Base-by-base conservation (phyloP, 139 green algal genomes). In the Chlamydomonas sphaeroides region DNA sequence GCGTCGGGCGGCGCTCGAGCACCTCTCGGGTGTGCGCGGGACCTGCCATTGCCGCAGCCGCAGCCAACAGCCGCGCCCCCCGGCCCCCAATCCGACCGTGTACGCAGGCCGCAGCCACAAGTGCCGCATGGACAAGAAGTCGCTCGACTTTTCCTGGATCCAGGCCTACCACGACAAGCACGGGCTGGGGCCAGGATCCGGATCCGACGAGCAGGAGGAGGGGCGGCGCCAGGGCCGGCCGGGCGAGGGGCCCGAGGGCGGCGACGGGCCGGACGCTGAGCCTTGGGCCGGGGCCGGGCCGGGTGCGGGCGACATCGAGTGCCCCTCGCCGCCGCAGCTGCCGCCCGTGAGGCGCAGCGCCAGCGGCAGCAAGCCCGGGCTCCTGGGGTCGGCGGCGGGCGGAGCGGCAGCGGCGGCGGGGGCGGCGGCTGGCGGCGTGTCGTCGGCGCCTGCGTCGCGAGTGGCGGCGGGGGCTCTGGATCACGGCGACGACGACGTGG, bases 71-170 rank as follows among this genome's bases (percentile, higher is more conserved):
- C n/a, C n/a, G n/a, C n/a, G n/a, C n/a, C n/a, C n/a, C n/a, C n/a
- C n/a, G n/a, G n/a, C n/a, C n/a, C n/a, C n/a, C n/a, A n/a, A n/a
- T n/a, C n/a, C n/a, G n/a, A n/a, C n/a, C n/a, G n/a, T n/a, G 45
- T 53, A 53, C 45, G 11, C 65, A 15, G 77, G 77, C 36, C 32
- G 65, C 28, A 18, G 32, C 4, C 77, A 84, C 77, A 42, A 59
- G 33, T 30, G 36, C n/a, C 32, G 36, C 5, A 84, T 76, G 25
- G 42, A 6, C 5, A 25, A 38, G 11, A 67, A 39, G 35, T 26
- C 7, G 35, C 49, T 76, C 32, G 65, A 68, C 49, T 84, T 84
- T 48, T 61, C 65, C 7, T 84, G 77, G 77, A 84, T 84, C 33
- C 23, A 68, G 8, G 7, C 15, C 26, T 41, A 49, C 53, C 45